These are phyloP conservation scores for Kodamaea kakaduensis DNA, from an alignment of 805 yeast species.

Conservation along the genomic window DNA sequence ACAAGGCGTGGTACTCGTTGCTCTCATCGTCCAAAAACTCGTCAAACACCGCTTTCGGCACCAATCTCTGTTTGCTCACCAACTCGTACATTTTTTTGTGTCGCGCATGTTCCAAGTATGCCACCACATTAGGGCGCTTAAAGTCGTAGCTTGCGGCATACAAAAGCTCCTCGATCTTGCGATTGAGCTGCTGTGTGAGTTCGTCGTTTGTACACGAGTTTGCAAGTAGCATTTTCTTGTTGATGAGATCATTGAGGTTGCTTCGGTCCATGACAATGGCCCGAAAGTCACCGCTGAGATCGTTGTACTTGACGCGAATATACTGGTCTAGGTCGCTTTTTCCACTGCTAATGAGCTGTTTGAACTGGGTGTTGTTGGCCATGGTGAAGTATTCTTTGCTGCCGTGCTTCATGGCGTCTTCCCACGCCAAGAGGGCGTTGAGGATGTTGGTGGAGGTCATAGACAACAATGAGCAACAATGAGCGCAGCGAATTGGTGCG, in stretches of 20 bases:
- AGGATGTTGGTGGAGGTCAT: no score
- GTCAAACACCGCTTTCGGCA: slow-evolving; percentile 15
- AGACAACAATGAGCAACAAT: no score
- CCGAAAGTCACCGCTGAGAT: slow-evolving; percentile 32
- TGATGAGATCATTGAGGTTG: slow-evolving; percentile 23
- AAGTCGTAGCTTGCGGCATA: slow-evolving; percentile 34
- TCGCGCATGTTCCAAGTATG: slow-evolving; percentile 13
- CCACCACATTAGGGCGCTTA: slow-evolving; percentile 24
- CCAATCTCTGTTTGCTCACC: slow-evolving; percentile 12
- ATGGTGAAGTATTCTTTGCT: slow-evolving; percentile 2
- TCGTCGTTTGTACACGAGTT: slow-evolving; percentile 11
- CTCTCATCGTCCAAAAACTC: slow-evolving; percentile 11
- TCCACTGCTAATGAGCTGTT: slow-evolving; percentile 1
- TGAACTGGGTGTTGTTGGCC: slow-evolving; percentile 5
- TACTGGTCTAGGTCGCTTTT: slow-evolving; percentile 5
- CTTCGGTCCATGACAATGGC: slow-evolving; percentile 15
- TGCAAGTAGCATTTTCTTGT: slow-evolving; percentile 25
- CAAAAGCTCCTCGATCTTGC: slow-evolving; percentile 29
- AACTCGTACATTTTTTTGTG: slow-evolving; percentile 10
- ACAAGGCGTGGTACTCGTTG: slow-evolving; percentile 8
- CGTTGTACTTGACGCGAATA: slow-evolving; percentile 27
- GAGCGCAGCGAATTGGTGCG: no score
- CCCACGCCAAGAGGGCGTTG: no score
- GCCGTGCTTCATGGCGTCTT: slow-evolving; percentile 4
- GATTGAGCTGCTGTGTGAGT: slow-evolving; percentile 12